phyloP scores from a whole-genome alignment of 2,329 filamentous ascomycete genomes.

The Xylaria sp. region DNA sequence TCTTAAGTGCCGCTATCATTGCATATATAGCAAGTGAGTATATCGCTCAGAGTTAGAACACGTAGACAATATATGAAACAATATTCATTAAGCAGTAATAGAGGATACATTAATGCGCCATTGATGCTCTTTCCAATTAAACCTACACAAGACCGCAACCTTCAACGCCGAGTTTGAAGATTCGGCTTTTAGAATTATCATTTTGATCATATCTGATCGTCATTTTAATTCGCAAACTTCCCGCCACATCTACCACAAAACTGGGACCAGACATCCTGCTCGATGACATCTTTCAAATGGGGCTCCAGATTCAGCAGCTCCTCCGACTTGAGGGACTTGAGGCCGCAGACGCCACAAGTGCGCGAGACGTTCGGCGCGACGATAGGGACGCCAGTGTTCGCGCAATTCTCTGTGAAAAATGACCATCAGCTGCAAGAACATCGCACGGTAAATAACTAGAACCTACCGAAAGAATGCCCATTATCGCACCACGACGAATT shows the following conservation, averaged over 20 bases:
- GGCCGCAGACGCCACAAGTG: slow-evolving; percentile 65
- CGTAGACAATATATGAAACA: background rate
- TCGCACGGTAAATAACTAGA: no score
- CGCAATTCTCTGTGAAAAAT: slow-evolving; percentile 58
- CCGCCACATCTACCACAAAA: slow-evolving; percentile 48
- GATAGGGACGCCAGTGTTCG: slow-evolving; percentile 64
- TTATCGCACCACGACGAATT: slow-evolving; percentile 54
- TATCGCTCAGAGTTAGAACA: background rate
- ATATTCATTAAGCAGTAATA: background rate
- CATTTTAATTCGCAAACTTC: slow-evolving; percentile 41
- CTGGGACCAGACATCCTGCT: slow-evolving; percentile 45
- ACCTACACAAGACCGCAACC: background rate
- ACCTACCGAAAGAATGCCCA: slow-evolving; percentile 53
- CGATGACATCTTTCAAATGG: slow-evolving; percentile 39
- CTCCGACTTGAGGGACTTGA: slow-evolving; percentile 59
- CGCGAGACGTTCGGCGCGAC: slow-evolving; percentile 63
- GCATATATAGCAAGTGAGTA: background rate
- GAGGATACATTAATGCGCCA: background rate
- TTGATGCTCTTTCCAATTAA: background rate
- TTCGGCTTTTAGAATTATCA: background rate
- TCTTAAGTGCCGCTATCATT: background rate
- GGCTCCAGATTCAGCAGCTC: slow-evolving; percentile 51
- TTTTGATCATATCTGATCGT: background rate
- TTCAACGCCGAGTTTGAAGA: background rate
- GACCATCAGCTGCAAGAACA: slow-evolving; percentile 6